Evolutionary conservation across 1,284 basidiomycete genomes (phyloP).

Genomic region (Ustilago tritici): DNA sequence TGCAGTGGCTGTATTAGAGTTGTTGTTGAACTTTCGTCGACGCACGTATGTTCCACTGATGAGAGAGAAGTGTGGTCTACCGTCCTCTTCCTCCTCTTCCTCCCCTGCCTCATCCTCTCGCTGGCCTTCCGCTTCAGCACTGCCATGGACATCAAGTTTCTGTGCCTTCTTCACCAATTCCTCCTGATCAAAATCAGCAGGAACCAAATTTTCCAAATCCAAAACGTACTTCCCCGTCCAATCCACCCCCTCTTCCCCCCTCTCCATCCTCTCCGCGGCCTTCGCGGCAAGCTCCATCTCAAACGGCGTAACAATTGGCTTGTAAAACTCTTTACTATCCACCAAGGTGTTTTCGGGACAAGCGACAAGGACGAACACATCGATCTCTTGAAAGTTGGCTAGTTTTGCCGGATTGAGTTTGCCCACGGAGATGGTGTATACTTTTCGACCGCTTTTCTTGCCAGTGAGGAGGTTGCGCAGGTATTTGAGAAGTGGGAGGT

Average conservation of each 20-base stretch:
- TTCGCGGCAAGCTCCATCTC: slow-evolving; percentile 86
- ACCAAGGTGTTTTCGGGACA: slow-evolving; percentile 93
- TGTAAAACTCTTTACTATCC: slow-evolving; percentile 84
- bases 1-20: slow-evolving; percentile 46
- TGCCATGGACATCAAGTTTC: slow-evolving; percentile 9
- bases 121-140: neutral
- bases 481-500: slow-evolving; percentile 44
- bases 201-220: slow-evolving; percentile 76
- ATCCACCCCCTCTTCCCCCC: slow-evolving; percentile 43
- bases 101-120: slow-evolving; percentile 28
- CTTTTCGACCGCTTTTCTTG: slow-evolving; percentile 77
- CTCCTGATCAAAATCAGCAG: slow-evolving; percentile 45
- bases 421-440: slow-evolving; percentile 93
- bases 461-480: slow-evolving; percentile 51
- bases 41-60: slow-evolving; percentile 87
- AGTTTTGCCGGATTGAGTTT: slow-evolving; percentile 95
- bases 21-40: slow-evolving; percentile 76
- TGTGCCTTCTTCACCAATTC: neutral
- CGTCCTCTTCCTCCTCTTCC: slow-evolving; percentile 72
- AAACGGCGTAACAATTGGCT: slow-evolving; percentile 93
- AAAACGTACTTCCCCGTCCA: slow-evolving; percentile 87
- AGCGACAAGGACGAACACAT: slow-evolving; percentile 93
- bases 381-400: slow-evolving; percentile 95
- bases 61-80: slow-evolving; percentile 78
- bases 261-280: slow-evolving; percentile 52